Evolutionary conservation across 345 rosid genomes (phyloP).

Genomic region (Moringa oleifera): DNA sequence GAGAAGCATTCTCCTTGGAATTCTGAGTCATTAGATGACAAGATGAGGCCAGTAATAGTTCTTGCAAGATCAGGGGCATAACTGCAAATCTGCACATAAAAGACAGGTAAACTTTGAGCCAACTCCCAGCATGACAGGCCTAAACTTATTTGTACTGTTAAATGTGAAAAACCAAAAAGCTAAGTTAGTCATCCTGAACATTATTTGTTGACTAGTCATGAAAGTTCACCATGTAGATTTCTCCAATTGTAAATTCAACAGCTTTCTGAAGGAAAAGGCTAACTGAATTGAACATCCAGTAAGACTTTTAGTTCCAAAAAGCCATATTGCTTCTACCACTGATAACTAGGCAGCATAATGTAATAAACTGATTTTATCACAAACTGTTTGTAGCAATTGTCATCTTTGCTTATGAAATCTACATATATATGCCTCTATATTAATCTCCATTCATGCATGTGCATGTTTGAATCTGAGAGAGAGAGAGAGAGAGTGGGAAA

Average conservation of each 20-base stretch:
- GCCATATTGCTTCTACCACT: no score
- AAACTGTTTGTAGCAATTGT: background rate
- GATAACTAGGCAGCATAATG: no score
- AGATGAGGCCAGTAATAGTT: constrained; percentile 67
- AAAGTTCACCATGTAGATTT: no score
- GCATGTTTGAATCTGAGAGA: background rate
- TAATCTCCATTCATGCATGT: background rate
- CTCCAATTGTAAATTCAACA: no score
- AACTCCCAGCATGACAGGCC: background rate
- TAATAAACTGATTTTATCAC: no score
- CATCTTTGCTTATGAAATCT: no score
- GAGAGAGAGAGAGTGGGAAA: constrained; percentile 3
- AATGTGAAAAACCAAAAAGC: background rate
- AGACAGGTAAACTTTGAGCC: background rate
- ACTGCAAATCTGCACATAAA: constrained; percentile 50
- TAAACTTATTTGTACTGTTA: background rate
- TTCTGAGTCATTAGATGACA: constrained; percentile 57
- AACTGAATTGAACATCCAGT: no score
- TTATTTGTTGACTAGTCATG: background rate
- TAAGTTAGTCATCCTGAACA: no score
- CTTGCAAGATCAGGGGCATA: constrained; percentile 90
- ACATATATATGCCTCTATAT: background rate
- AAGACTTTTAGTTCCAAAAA: no score
- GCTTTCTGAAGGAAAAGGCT: no score
- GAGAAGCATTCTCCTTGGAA: constrained; percentile 75